Percentiles rank a stretch among this genome's conserved stretches.
phyloP scores from a whole-genome alignment of 2,329 filamentous ascomycete genomes.

The Emergomyces africanus region DNA sequence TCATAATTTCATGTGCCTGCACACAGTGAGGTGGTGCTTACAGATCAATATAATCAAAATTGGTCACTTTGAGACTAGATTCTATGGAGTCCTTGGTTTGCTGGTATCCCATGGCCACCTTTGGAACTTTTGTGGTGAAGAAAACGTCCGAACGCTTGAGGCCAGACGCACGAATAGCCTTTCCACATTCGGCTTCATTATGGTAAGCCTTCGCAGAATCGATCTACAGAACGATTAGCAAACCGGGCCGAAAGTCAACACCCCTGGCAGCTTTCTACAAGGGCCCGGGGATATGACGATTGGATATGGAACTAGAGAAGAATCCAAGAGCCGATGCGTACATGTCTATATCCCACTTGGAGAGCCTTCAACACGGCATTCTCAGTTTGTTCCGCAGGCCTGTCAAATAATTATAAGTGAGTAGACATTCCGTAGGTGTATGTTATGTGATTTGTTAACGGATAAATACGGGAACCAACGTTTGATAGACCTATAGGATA shows the following conservation, averaged over 20 bases:
- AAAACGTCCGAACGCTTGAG: constrained; percentile 45
- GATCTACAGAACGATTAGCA: constrained; percentile 25
- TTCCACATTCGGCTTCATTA: constrained; percentile 44
- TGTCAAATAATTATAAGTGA: constrained; percentile 14
- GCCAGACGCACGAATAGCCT: constrained; percentile 39
- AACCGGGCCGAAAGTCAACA: not conserved
- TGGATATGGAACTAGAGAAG: not conserved
- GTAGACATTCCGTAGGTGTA: not conserved
- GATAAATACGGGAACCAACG: constrained; percentile 15
- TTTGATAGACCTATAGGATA: constrained; percentile 25
- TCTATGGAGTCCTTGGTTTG: constrained; percentile 51
- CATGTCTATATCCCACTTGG: constrained; percentile 45
- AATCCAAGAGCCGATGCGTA: constrained; percentile 17
- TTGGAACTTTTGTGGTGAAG: constrained; percentile 50
- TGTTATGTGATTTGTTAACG: not conserved
- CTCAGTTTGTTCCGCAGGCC: constrained; percentile 44
- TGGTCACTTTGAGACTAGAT: constrained; percentile 48
- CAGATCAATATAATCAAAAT: constrained; percentile 55
- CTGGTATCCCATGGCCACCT: constrained; percentile 46
- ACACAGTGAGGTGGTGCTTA: constrained; percentile 20
- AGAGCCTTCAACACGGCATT: constrained; percentile 46
- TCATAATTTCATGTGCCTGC: not conserved
- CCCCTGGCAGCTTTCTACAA: not conserved
- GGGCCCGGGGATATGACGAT: not conserved
- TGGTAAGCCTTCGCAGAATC: constrained; percentile 46